Percentiles rank a stretch among this genome's conserved stretches.
These are phyloP conservation scores for Thermomucor indicae-seudaticae DNA, from an alignment of 371 early-diverging fungal species.

Conservation along the genomic window DNA sequence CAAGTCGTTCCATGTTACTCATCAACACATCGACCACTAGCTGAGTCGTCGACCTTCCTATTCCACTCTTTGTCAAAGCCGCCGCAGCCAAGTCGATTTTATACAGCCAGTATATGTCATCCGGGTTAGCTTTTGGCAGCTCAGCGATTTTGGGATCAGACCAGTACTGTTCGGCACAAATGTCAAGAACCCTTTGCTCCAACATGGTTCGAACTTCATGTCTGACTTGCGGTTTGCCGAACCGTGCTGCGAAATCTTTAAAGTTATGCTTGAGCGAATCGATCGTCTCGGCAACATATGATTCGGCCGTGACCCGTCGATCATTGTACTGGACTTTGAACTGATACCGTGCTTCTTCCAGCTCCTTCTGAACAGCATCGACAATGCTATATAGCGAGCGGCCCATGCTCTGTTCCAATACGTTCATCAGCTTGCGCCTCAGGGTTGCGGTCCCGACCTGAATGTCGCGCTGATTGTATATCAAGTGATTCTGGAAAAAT, in stretches of 20 bases:
- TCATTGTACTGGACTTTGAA: constrained; percentile 98
- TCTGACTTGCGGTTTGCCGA: constrained; percentile 89
- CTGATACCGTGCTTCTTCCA: constrained; percentile 94
- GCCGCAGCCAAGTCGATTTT: constrained; percentile 82
- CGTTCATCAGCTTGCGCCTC: constrained; percentile 78
- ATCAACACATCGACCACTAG: constrained; percentile 84
- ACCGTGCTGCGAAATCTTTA: constrained; percentile 83
- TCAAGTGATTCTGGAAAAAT: constrained; percentile 60
- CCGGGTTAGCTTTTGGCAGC: constrained; percentile 54
- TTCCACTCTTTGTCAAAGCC: constrained; percentile 88
- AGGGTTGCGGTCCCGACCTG: constrained; percentile 84
- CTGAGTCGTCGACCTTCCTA: constrained; percentile 90
- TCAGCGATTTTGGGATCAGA: constrained; percentile 68
- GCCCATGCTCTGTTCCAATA: constrained; percentile 92
- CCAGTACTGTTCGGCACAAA: constrained; percentile 93
- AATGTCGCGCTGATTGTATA: constrained; percentile 62
- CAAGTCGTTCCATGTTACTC: constrained; percentile 77
- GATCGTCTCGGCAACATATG: constrained; percentile 93
- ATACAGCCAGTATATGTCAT: constrained; percentile 76
- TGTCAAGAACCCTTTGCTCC: constrained; percentile 84
- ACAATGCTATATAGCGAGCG: constrained; percentile 75
- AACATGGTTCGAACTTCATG: constrained; percentile 85
- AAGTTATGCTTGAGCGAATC: constrained; percentile 90
- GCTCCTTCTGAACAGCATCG: constrained; percentile 86
- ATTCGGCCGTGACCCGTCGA: constrained; percentile 86